A percentile compares a stretch with the other conserved stretches of the same genome.
phyloP scores from a whole-genome alignment of 2,329 filamentous ascomycete genomes.

The Ophiostoma novo-ulmi region DNA sequence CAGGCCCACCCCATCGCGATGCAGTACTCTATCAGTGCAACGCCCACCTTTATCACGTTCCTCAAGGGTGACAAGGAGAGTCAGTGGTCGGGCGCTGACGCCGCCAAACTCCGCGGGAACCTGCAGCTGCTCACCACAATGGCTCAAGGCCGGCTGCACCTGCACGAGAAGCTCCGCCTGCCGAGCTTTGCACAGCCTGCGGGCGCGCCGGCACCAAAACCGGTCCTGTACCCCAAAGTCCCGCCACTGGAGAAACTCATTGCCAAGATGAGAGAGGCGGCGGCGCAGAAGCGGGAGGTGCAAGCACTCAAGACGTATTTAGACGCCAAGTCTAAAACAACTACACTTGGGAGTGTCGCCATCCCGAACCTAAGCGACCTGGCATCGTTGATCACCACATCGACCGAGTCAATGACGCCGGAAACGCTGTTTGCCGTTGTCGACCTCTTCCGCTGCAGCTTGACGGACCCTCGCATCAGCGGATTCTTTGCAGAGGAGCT shows the following conservation, averaged over 20 bases:
- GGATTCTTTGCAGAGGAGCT: conserved; percentile 77
- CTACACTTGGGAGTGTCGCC: conserved; percentile 55
- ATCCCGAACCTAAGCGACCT: conserved; percentile 67
- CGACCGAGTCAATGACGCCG: conserved; percentile 51
- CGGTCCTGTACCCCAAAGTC: conserved; percentile 69
- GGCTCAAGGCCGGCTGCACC: conserved; percentile 64
- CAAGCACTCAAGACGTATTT: conserved; percentile 66
- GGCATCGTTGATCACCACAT: conserved; percentile 54
- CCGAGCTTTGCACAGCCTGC: conserved; percentile 63
- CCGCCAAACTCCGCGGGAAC: conserved; percentile 61
- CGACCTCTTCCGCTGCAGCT: conserved; percentile 75
- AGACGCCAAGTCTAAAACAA: conserved; percentile 51
- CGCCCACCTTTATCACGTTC: conserved; percentile 86
- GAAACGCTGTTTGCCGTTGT: conserved; percentile 73
- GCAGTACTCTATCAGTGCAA: conserved; percentile 65
- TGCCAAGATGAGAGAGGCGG: conserved; percentile 62
- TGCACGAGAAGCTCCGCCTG: conserved; percentile 65
- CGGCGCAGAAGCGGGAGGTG: conserved; percentile 52
- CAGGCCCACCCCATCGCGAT: conserved; percentile 56
- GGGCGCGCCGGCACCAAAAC: conserved; percentile 39
- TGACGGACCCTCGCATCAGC: conserved; percentile 72
- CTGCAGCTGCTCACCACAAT: conserved; percentile 69
- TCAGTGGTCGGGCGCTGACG: conserved; percentile 74
- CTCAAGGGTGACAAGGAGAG: conserved; percentile 69
- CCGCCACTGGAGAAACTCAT: conserved; percentile 79